A percentile compares a stretch with the other conserved stretches of the same genome.
These are phyloP conservation scores for Cardamine resedifolia DNA, from an alignment of 345 rosid genomes.

Conservation along the genomic window DNA sequence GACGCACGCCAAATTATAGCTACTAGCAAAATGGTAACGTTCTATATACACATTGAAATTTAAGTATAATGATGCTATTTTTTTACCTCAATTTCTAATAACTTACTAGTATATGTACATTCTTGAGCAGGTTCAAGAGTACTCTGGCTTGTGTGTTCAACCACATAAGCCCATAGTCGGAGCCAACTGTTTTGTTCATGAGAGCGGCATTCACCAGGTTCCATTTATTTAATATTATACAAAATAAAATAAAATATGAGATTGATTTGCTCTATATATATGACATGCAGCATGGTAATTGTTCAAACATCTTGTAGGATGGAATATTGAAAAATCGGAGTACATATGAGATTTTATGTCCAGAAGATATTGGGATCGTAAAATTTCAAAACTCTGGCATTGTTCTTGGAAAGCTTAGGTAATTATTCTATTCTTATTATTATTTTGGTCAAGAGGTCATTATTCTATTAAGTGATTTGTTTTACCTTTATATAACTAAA, in stretches of 20 bases:
- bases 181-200: slow-evolving; percentile 88
- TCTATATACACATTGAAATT: not conserved
- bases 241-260: not conserved
- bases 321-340: slow-evolving; percentile 88
- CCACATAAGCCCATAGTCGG: slow-evolving; percentile 99
- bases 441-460: not conserved
- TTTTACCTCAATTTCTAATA: not conserved
- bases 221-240: not conserved
- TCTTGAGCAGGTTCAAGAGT: slow-evolving; percentile 70
- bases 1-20: slow-evolving; percentile 62
- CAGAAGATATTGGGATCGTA: slow-evolving; percentile 80
- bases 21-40: slow-evolving; percentile 84
- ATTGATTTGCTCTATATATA: not conserved
- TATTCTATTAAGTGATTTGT: not conserved
- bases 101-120: not conserved
- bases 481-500: not conserved
- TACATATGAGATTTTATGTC: slow-evolving; percentile 83
- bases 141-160: slow-evolving; percentile 70
- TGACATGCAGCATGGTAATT: not conserved
- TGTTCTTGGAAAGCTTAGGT: slow-evolving; percentile 91
- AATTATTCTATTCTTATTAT: not conserved
- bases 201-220: slow-evolving; percentile 74
- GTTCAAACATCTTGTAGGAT: slow-evolving; percentile 48
- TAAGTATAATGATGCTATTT: not conserved
- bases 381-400: slow-evolving; percentile 64